Percentiles rank a stretch among this genome's conserved stretches.
Conservation (phyloP, 108 stramenopile species). For the Fistulifera pelliculosa region DNA sequence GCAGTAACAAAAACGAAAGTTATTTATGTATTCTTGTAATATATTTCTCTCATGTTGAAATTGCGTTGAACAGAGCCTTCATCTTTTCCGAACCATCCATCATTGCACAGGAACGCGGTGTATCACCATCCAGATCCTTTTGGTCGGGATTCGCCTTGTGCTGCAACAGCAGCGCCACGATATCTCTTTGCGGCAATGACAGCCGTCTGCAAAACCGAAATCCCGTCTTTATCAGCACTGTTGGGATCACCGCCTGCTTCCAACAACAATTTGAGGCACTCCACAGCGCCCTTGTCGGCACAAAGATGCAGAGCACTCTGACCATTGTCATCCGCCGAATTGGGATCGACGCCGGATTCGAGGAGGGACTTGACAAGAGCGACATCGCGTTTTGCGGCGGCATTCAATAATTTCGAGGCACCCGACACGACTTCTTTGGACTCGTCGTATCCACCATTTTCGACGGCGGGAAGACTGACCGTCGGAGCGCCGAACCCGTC, state of each 20-base stretch:
- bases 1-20: no score
- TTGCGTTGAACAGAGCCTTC: conserved; percentile 32
- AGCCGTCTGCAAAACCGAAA: conserved; percentile 68
- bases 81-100: conserved; percentile 49
- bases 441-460: conserved; percentile 10
- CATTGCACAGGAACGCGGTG: conserved; percentile 47
- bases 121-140: conserved; percentile 70
- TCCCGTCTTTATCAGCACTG: conserved; percentile 60
- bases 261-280: conserved; percentile 46
- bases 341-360: conserved; percentile 25
- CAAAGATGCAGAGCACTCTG: conserved; percentile 75
- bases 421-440: not conserved
- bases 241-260: conserved; percentile 59
- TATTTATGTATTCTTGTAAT: no score
- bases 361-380: conserved; percentile 12
- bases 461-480: conserved; percentile 9
- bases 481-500: conserved; percentile 3
- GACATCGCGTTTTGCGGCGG: conserved; percentile 33
- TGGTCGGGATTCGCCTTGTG: conserved; percentile 73
- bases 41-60: no score
- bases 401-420: conserved; percentile 21
- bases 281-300: conserved; percentile 55
- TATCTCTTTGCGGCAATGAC: conserved; percentile 66
- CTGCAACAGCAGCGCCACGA: conserved; percentile 39
- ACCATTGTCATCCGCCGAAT: conserved; percentile 47